phyloP scores from a whole-genome alignment of 495 filamentous ascomycete species.

The Aspergillus campestris region DNA sequence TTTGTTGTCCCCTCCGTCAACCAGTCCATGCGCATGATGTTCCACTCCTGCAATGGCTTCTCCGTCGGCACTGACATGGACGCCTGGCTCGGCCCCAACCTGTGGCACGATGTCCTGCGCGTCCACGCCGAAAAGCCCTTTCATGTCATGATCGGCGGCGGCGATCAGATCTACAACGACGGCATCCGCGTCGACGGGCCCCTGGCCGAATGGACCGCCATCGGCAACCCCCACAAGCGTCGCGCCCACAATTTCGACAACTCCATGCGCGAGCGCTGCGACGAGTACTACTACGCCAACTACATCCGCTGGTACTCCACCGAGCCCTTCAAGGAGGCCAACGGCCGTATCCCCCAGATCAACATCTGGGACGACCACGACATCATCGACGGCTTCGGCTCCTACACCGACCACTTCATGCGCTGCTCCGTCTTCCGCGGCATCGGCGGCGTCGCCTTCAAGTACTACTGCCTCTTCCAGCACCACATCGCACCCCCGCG shows the following conservation, averaged over 20 bases:
- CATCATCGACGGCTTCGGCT: slow-evolving; percentile 90
- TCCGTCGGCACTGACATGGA: slow-evolving; percentile 86
- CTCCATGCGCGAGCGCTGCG: slow-evolving; percentile 63
- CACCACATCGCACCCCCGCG: slow-evolving; percentile 78
- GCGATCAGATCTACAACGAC: slow-evolving; percentile 95
- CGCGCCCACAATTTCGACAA: slow-evolving; percentile 69
- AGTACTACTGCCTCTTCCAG: slow-evolving; percentile 92
- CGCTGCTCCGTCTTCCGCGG: slow-evolving; percentile 82
- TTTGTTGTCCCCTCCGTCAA: slow-evolving; percentile 71
- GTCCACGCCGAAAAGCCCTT: slow-evolving; percentile 62
- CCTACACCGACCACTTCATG: slow-evolving; percentile 92
- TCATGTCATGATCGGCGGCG: slow-evolving; percentile 93
- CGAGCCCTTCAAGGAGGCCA: slow-evolving; percentile 75
- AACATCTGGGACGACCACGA: slow-evolving; percentile 96
- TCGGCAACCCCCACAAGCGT: slow-evolving; percentile 73
- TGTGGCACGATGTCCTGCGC: slow-evolving; percentile 88
- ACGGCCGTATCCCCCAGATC: slow-evolving; percentile 80
- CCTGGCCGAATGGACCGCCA: slow-evolving; percentile 69
- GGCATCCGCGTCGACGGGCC: slow-evolving; percentile 77
- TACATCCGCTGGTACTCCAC: slow-evolving; percentile 81
- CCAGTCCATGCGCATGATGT: slow-evolving; percentile 91
- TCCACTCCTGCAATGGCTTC: slow-evolving; percentile 95
- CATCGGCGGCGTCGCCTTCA: slow-evolving; percentile 77
- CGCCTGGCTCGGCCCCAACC: slow-evolving; percentile 67
- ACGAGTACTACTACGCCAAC: slow-evolving; percentile 84